Percentiles rank a stretch among this genome's conserved stretches.
These are phyloP conservation scores for Seminavis robusta DNA, from an alignment of 108 stramenopile species.

Conservation along the genomic window DNA sequence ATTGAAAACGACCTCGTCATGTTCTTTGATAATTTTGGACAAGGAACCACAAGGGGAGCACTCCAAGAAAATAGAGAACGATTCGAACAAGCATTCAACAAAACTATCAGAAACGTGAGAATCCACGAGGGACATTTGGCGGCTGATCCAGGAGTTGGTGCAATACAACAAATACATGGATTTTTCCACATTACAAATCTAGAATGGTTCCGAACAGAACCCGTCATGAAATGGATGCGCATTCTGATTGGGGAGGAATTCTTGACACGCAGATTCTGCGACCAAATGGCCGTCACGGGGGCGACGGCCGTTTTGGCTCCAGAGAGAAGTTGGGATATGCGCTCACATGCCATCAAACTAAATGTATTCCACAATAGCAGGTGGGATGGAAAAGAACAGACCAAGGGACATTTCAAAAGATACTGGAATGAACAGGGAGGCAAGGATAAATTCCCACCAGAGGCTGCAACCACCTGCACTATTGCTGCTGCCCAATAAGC, in stretches of 20 bases:
- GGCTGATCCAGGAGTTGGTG: not conserved
- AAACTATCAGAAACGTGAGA: conserved; percentile 13
- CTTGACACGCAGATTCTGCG: conserved; percentile 36
- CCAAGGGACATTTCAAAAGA: no score
- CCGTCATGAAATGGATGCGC: conserved; percentile 8
- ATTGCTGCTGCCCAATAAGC: no score
- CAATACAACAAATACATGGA: conserved; percentile 39
- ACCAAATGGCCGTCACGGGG: conserved; percentile 48
- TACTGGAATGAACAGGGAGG: no score
- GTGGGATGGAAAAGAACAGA: conserved; percentile 38
- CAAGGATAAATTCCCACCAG: no score
- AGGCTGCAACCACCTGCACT: no score
- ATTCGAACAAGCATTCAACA: conserved; percentile 25
- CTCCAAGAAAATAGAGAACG: not conserved
- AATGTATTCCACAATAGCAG: conserved; percentile 35
- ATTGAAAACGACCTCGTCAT: conserved; percentile 35
- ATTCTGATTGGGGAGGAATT: conserved; percentile 35
- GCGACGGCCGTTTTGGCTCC: conserved; percentile 40
- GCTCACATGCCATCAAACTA: conserved; percentile 15
- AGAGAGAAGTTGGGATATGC: conserved; percentile 23
- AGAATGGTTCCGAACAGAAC: conserved; percentile 35
- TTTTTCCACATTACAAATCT: conserved; percentile 49
- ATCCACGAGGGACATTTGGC: not conserved
- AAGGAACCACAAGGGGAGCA: conserved; percentile 18
- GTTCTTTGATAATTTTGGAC: conserved; percentile 32